Base-by-base conservation (phyloP, 305 asterid genomes). In the Fraxinus nigra region DNA sequence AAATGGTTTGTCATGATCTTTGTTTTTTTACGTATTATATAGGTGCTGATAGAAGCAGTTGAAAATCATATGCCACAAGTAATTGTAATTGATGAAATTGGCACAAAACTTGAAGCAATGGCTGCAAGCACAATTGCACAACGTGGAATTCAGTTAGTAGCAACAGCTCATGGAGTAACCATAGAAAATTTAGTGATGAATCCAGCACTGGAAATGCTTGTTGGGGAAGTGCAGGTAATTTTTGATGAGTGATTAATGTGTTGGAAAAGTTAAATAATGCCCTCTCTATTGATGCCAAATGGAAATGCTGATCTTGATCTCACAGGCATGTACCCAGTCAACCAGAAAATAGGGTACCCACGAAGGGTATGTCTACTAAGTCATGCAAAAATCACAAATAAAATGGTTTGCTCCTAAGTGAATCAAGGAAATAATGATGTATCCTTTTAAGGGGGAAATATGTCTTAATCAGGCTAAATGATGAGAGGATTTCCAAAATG, bases 51-150 rank as follows among this genome's bases (percentile, higher is more conserved):
- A 83, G 98, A 94, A 91, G 98, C 98, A 79, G 98, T 94, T 82
- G 98, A 94, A 85, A 94, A 94, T 88, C 98, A 94, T 82, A 93
- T 94, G 98, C 97, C 97, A 78, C 98, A 93, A 94, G 97, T 93
- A 79, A 94, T 94, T 84, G 98, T 95, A 85, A 95, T 95, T 65
- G 98, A 93, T 86, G 98, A 95, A 88, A 95, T 95, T 78, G 98
- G 98, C 81, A 95, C 98, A 48, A 95, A 91, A 81, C 98, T 95
- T 79, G 98, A 95, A 89, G 98, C 98, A 72, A 69, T 90, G 78
- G 98, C 98, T 61, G 98, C 98, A 81, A 90, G 98, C 86, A 93
- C 98, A 76, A 95, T 95, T 83, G 97, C 98, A 78, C 98, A 95
- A 81, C 97, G 98, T 82, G 98, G 98, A 87, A 95, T 95, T 90